phyloP scores from a whole-genome alignment of 2,329 filamentous ascomycete species.

The Colletotrichum navitas region DNA sequence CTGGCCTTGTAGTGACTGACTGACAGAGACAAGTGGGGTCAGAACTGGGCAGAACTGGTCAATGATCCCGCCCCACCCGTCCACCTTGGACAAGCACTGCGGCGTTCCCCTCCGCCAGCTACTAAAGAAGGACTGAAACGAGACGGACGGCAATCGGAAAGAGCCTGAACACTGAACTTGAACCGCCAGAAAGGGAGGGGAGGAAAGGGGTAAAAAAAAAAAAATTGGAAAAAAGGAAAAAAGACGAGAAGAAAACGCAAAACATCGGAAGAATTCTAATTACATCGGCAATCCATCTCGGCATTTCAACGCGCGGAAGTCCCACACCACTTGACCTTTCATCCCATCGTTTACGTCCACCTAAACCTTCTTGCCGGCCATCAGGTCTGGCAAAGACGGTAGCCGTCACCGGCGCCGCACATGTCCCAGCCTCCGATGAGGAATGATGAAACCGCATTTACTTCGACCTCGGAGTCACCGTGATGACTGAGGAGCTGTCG shows the following conservation, averaged over 20 bases:
- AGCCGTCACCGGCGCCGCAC: background rate
- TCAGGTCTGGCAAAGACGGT: background rate
- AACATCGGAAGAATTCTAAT: background rate
- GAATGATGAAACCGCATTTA: constrained; percentile 3
- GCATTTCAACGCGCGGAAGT: constrained; percentile 16
- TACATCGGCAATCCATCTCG: constrained; percentile 28
- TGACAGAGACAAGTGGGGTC: constrained; percentile 14
- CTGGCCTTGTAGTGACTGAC: background rate
- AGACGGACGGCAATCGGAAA: constrained; percentile 27
- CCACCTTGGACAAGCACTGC: background rate
- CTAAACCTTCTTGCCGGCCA: too few species aligned
- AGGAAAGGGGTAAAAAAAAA: too few species aligned
- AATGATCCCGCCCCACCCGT: constrained; percentile 4
- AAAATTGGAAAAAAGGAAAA: background rate
- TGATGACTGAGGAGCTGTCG: constrained; percentile 39
- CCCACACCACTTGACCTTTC: constrained; percentile 2
- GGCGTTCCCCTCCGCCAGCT: constrained; percentile 25
- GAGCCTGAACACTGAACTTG: background rate
- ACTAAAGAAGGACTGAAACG: constrained; percentile 31
- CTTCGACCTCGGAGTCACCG: constrained; percentile 41
- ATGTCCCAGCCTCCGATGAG: background rate
- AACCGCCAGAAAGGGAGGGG: background rate
- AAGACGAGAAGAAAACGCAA: background rate
- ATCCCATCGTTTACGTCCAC: background rate
- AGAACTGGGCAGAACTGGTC: background rate